A percentile compares a stretch with the other conserved stretches of the same genome.
These are phyloP conservation scores for Tuber indicum DNA, from an alignment of 495 filamentous ascomycete genomes.

Conservation along the genomic window DNA sequence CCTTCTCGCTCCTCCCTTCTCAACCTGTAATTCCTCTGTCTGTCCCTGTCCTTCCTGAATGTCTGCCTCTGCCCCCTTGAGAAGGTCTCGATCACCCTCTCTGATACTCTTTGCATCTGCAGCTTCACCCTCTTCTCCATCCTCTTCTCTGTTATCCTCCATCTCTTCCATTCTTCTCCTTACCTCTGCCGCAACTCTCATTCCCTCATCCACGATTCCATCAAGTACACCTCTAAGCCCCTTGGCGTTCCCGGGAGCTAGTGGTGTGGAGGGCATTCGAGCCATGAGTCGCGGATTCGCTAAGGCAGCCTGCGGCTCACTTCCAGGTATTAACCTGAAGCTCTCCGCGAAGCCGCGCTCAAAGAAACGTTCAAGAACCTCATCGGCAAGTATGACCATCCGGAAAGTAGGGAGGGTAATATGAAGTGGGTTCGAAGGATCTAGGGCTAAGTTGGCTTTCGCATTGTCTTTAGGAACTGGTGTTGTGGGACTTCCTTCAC, in stretches of 20 bases:
- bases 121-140: constrained; percentile 67
- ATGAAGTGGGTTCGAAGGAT: constrained; percentile 84
- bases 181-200: constrained; percentile 89
- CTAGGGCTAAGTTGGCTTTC: constrained; percentile 75
- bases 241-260: constrained; percentile 53
- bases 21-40: constrained; percentile 21
- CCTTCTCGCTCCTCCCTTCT: constrained; percentile 17
- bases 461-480: constrained; percentile 21
- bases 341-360: constrained; percentile 70
- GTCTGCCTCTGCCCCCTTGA: constrained; percentile 68
- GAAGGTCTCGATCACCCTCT: constrained; percentile 55
- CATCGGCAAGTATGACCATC: constrained; percentile 96
- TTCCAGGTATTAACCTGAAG: constrained; percentile 54
- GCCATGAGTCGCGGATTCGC: constrained; percentile 41
- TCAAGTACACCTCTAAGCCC: constrained; percentile 88
- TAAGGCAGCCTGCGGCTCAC: constrained; percentile 32
- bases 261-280: constrained; percentile 45
- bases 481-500: constrained; percentile 9
- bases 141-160: constrained; percentile 67
- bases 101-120: constrained; percentile 48
- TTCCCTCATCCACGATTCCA: constrained; percentile 94
- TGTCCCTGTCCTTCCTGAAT: constrained; percentile 16
- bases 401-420: constrained; percentile 97
- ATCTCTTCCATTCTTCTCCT: constrained; percentile 87
- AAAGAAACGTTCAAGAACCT: constrained; percentile 92